phyloP scores from a whole-genome alignment of 352 stramenopile species.

The Globisporangium perplexum region DNA sequence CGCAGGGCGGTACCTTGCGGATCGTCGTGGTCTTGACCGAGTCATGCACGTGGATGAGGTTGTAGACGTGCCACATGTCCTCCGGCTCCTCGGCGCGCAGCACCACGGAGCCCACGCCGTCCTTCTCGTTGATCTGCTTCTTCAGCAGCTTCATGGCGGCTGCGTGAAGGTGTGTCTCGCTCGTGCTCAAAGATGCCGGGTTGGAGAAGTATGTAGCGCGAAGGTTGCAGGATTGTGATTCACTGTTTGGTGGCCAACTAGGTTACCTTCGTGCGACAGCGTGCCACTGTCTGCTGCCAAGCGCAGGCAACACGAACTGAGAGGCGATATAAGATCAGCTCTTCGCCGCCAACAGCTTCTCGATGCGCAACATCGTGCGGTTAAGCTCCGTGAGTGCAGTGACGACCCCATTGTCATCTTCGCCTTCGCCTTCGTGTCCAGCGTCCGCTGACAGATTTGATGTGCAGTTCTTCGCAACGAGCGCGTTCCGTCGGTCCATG shows the following conservation, averaged over 20 bases:
- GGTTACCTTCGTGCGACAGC: too few species aligned
- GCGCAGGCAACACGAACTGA: too few species aligned
- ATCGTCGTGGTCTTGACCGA: slow-evolving; percentile 96
- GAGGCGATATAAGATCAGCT: too few species aligned
- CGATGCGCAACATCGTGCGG: slow-evolving; percentile 12
- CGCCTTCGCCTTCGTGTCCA: background rate
- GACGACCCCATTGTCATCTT: background rate
- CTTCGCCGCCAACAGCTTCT: background rate
- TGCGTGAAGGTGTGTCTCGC: too few species aligned
- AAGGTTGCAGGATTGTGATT: too few species aligned
- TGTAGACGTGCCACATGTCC: slow-evolving; percentile 99
- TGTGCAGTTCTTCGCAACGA: slow-evolving; percentile 18
- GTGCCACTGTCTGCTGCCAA: too few species aligned
- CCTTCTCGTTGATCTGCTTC: slow-evolving; percentile 93
- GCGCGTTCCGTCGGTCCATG: slow-evolving; percentile 28
- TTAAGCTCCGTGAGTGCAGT: slow-evolving; percentile 13
- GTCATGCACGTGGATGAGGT: slow-evolving; percentile 94
- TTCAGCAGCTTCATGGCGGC: slow-evolving; percentile 87
- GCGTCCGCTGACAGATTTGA: background rate
- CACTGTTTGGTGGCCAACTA: too few species aligned
- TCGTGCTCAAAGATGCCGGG: too few species aligned
- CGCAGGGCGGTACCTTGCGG: slow-evolving; percentile 87
- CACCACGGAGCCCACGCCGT: slow-evolving; percentile 89
- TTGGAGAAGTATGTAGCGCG: too few species aligned
- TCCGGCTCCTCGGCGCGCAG: slow-evolving; percentile 94